Evolutionary conservation across 768 basidiomycete species (phyloP).

Genomic region (Serendipita vermifera): DNA sequence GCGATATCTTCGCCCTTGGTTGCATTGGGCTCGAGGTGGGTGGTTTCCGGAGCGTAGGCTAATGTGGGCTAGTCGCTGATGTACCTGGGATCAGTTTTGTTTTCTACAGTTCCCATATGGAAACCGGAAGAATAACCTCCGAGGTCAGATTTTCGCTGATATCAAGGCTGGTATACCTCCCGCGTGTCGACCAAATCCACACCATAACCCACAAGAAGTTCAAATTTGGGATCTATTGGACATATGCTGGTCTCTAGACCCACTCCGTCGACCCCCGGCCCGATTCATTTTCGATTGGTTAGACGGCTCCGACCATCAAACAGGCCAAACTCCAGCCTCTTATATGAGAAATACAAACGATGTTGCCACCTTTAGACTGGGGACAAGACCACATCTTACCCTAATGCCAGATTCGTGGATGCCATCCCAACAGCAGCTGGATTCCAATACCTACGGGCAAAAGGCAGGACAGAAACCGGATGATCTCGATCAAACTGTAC

Average conservation of each 20-base stretch:
- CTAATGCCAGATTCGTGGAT: no score
- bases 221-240: not conserved
- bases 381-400: no score
- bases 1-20: not conserved
- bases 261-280: not conserved
- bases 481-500: no score
- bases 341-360: no score
- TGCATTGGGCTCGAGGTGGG: not conserved
- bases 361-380: no score
- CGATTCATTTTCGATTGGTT: not conserved
- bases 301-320: no score
- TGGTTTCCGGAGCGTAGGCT: not conserved
- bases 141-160: not conserved
- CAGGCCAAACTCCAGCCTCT: no score
- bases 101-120: not conserved
- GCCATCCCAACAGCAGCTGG: no score
- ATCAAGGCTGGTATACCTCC: not conserved
- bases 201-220: not conserved
- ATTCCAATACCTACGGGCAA: no score
- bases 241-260: not conserved
- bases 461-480: no score
- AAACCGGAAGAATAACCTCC: not conserved
- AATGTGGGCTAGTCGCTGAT: not conserved
- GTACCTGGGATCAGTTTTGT: not conserved
- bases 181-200: not conserved